Percentiles rank a stretch among this genome's conserved stretches.
These are phyloP conservation scores for Chlorella sp. DNA, from an alignment of 139 green algal species.

Conservation along the genomic window DNA sequence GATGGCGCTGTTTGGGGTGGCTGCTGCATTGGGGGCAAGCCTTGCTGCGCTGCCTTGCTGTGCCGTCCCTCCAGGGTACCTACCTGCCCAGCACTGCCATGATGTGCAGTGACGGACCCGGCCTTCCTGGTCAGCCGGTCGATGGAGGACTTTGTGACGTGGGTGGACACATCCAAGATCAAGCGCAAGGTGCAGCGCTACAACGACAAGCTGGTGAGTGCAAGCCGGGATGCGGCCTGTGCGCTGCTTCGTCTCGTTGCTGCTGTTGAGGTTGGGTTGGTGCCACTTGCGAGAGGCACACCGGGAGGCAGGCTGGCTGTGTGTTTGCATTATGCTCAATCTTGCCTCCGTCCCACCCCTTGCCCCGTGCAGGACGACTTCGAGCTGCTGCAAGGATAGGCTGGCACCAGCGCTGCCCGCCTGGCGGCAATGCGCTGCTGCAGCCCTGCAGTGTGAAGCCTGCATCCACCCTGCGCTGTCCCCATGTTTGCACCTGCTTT, in stretches of 20 bases:
- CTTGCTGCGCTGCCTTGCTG: too few species aligned
- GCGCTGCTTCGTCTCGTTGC: too few species aligned
- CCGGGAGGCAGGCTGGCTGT: too few species aligned
- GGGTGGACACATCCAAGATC: constrained; percentile 97
- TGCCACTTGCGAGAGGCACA: too few species aligned
- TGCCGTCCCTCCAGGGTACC: too few species aligned
- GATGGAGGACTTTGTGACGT: constrained; percentile 99
- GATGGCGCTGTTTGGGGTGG: too few species aligned
- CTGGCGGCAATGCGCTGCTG: not conserved
- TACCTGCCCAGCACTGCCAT: not conserved
- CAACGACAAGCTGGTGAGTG: constrained; percentile 92
- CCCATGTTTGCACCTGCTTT: not conserved
- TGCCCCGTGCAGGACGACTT: constrained; percentile 89
- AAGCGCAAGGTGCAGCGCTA: constrained; percentile 96
- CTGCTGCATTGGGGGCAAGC: too few species aligned
- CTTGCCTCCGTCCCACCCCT: too few species aligned
- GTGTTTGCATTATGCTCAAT: too few species aligned
- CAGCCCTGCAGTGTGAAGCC: not conserved
- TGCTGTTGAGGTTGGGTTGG: too few species aligned
- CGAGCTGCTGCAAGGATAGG: not conserved
- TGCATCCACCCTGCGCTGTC: not conserved
- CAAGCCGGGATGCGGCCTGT: too few species aligned
- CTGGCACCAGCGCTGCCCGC: too few species aligned
- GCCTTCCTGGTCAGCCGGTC: constrained; percentile 75
- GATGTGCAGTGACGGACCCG: constrained; percentile 30